Base-by-base conservation (phyloP, 805 yeast species). In the Saccharomyces cerevisiae region DNA sequence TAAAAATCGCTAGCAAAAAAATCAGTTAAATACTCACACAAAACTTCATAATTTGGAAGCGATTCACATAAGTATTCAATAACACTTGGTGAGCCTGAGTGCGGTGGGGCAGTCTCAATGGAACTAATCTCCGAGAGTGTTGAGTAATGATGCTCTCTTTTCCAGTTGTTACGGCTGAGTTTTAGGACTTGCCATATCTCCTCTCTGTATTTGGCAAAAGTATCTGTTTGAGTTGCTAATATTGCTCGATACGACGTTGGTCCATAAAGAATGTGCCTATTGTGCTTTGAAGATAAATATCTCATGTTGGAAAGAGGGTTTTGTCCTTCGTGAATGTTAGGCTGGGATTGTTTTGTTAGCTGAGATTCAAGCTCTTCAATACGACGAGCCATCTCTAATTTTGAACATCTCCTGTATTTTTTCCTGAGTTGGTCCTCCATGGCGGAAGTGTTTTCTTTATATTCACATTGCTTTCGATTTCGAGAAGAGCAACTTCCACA, bases 1-100 rank as follows among this genome's bases (percentile, higher is more conserved):
- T 29, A 55, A 17, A 58, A 41, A 9, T 53, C 26, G 27, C 58
- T 52, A 2, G 36, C 27, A n/a, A 58, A 58, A 47, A 54, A 58
- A 17, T 32, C 47, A n/a, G 22, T 32, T 13, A 57, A 47, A 21
- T 11, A 17, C n/a, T 29, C 27, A 30, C 51, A 47, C 30, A 57
- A 48, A 27, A 29, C 48, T 32, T 57, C 57, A 43, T 50, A 54
- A 14, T 50, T 36, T 4, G 59, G 59, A 46, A 57, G 49, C 3
- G 56, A 41, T 28, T 47, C 14, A 31, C 59, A 55, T 48, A 57
- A 17, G 13, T 57, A 55, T 17, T 51, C 51, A 9, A 57, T 17
- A 10, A 54, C 55, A 36, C 41, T 28, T 9, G 24, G 24, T 26
- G 50, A 27, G n/a, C 17, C 43, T 11, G 50, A 2, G 2, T 28